Conservation (phyloP, 2,329 filamentous ascomycete species). For the Elsinoe ampelina region DNA sequence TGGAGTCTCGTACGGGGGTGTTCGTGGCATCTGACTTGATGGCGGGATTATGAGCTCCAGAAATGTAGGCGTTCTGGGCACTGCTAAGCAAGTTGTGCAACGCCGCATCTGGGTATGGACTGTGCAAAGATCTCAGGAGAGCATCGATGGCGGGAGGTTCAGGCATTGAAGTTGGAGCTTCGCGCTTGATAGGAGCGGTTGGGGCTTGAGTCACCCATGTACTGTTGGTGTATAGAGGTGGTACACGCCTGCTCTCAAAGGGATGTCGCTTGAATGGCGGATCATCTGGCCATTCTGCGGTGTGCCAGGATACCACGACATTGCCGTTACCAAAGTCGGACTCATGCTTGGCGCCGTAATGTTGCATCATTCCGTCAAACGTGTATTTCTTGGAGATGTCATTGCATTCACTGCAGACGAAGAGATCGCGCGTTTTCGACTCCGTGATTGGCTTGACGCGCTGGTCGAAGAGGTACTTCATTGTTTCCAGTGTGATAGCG, state of each 20-base stretch:
- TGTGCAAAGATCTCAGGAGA: neutral
- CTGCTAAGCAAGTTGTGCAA: neutral
- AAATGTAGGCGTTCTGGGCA: neutral
- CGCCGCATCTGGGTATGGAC: neutral
- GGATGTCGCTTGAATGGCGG: slow-evolving; percentile 63
- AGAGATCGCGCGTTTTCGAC: slow-evolving; percentile 58
- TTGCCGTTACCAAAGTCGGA: slow-evolving; percentile 59
- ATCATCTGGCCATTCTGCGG: slow-evolving; percentile 66
- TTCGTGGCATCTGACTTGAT: neutral
- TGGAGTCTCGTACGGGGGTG: neutral
- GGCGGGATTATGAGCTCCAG: neutral
- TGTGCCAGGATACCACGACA: slow-evolving; percentile 64
- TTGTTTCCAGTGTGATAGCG: slow-evolving; percentile 56
- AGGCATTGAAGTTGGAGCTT: neutral
- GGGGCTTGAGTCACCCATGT: neutral
- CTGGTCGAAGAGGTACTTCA: slow-evolving; percentile 76
- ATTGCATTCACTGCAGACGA: slow-evolving; percentile 57
- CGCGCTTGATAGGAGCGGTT: neutral
- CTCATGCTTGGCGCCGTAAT: slow-evolving; percentile 77
- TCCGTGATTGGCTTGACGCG: slow-evolving; percentile 65
- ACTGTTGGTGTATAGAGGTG: neutral
- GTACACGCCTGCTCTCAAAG: neutral
- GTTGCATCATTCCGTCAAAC: slow-evolving; percentile 71
- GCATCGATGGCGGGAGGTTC: neutral
- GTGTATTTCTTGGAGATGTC: slow-evolving; percentile 58